Conservation (phyloP, 768 basidiomycete species). For the Hortiboletus flavorubellus region DNA sequence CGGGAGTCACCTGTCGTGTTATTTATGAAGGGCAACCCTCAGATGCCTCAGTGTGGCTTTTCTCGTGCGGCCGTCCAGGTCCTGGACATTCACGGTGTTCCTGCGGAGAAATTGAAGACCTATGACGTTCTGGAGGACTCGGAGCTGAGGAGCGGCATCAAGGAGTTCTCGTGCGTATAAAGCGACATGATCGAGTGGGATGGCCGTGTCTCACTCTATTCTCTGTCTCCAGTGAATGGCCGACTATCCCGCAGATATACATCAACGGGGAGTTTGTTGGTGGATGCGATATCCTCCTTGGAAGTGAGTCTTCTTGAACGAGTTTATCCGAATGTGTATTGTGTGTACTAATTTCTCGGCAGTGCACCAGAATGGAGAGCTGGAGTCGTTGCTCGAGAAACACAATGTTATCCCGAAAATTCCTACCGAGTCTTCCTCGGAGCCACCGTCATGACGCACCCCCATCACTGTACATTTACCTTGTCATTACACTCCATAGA, state of each 20-base stretch:
- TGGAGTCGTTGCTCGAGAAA: constrained; percentile 77
- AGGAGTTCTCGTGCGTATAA: constrained; percentile 91
- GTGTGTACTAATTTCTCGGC: not conserved
- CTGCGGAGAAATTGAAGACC: constrained; percentile 76
- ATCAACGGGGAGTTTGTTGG: constrained; percentile 95
- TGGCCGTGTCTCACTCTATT: not conserved
- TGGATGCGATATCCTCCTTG: constrained; percentile 91
- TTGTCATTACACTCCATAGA: not conserved
- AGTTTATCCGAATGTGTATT: not conserved
- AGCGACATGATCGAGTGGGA: not conserved
- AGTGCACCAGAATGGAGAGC: constrained; percentile 98
- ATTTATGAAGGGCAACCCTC: constrained; percentile 97
- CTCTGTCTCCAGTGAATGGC: constrained; percentile 74
- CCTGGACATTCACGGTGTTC: constrained; percentile 79
- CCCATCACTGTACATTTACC: not conserved
- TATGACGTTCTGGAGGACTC: constrained; percentile 87
- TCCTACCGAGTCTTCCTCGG: constrained; percentile 1
- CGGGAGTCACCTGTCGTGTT: constrained; percentile 77
- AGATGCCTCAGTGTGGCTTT: constrained; percentile 89
- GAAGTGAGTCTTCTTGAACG: constrained; percentile 55
- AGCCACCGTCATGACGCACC: not conserved
- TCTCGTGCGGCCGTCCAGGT: constrained; percentile 92
- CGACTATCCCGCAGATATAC: constrained; percentile 95
- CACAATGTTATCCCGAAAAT: constrained; percentile 63
- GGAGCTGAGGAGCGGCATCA: constrained; percentile 82